Evolutionary conservation across 2,329 filamentous ascomycete species (phyloP).

Genomic region (Pseudocercospora eumusae): DNA sequence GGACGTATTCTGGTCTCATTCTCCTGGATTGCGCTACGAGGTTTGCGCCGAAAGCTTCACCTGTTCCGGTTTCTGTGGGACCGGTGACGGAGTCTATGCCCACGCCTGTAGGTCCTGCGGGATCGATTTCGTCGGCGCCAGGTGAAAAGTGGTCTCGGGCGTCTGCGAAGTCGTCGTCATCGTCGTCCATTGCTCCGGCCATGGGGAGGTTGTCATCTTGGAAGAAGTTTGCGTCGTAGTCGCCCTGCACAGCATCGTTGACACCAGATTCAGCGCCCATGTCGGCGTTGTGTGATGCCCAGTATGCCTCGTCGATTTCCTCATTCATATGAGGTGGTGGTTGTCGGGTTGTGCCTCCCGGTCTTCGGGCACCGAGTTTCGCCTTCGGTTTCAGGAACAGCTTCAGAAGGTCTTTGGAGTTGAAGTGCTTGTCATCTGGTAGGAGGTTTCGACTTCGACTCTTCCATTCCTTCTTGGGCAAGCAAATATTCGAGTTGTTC

Average conservation of each 20-base stretch:
- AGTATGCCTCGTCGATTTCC: conserved; percentile 94
- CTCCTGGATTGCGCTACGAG: conserved; percentile 63
- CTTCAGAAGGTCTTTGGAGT: conserved; percentile 82
- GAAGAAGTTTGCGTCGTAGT: conserved; percentile 98
- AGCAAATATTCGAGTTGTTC: conserved; percentile 75
- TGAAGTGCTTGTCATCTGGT: conserved; percentile 97
- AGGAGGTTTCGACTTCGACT: conserved; percentile 90
- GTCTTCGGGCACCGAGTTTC: conserved; percentile 68
- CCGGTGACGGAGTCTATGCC: conserved; percentile 41
- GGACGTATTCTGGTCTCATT: conserved; percentile 64
- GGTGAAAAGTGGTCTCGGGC: conserved; percentile 78
- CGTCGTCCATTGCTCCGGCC: conserved; percentile 63
- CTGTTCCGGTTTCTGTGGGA: conserved; percentile 39
- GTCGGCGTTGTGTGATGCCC: conserved; percentile 66
- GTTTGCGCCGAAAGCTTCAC: conserved; percentile 62
- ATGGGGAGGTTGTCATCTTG: conserved; percentile 79
- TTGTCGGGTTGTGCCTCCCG: conserved; percentile 44
- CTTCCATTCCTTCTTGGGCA: conserved; percentile 94
- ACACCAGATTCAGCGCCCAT: conserved; percentile 37
- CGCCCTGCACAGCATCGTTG: conserved; percentile 65
- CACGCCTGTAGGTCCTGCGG: conserved; percentile 37
- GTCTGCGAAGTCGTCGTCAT: conserved; percentile 75
- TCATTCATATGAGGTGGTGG: conserved; percentile 57
- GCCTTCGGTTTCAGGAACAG: conserved; percentile 95
- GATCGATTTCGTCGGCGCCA: conserved; percentile 50